phyloP scores from a whole-genome alignment of 768 basidiomycete genomes.

The Russula ochroleuca region DNA sequence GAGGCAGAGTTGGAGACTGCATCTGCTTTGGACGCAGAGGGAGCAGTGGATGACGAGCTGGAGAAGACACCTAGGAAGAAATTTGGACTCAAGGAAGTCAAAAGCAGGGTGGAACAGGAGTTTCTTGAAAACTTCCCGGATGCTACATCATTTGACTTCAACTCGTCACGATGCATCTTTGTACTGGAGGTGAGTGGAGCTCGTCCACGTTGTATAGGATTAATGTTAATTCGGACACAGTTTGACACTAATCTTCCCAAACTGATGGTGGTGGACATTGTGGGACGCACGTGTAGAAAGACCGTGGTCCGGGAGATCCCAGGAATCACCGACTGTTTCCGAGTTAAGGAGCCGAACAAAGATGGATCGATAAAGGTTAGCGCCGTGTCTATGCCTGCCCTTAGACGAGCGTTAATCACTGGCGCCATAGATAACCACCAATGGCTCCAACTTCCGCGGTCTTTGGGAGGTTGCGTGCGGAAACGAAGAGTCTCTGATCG shows the following conservation, averaged over 20 bases:
- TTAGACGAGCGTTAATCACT: not conserved
- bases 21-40: slow-evolving; percentile 45
- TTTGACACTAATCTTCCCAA: slow-evolving; percentile 88
- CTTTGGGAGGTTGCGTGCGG: slow-evolving; percentile 70
- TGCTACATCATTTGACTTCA: slow-evolving; percentile 72
- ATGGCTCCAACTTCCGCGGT: slow-evolving; percentile 89
- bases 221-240: slow-evolving; percentile 40
- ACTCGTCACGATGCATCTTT: slow-evolving; percentile 63
- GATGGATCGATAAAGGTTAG: slow-evolving; percentile 50
- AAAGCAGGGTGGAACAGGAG: slow-evolving; percentile 42
- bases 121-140: slow-evolving; percentile 59
- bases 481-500: slow-evolving; percentile 48
- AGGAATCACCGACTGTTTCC: slow-evolving; percentile 84
- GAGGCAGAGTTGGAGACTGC: slow-evolving; percentile 60
- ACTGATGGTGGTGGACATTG: slow-evolving; percentile 86
- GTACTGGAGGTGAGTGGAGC: slow-evolving; percentile 66
- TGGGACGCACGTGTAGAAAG: slow-evolving; percentile 80
- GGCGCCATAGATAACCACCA: slow-evolving; percentile 62
- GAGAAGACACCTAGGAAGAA: slow-evolving; percentile 34
- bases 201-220: not conserved
- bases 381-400: slow-evolving; percentile 8
- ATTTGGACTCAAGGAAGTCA: slow-evolving; percentile 39
- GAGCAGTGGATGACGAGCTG: slow-evolving; percentile 35
- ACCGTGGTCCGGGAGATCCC: slow-evolving; percentile 88
- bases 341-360: slow-evolving; percentile 55